Evolutionary conservation across 139 green algal genomes (phyloP).

Genomic region (Mychonastes homosphaera): DNA sequence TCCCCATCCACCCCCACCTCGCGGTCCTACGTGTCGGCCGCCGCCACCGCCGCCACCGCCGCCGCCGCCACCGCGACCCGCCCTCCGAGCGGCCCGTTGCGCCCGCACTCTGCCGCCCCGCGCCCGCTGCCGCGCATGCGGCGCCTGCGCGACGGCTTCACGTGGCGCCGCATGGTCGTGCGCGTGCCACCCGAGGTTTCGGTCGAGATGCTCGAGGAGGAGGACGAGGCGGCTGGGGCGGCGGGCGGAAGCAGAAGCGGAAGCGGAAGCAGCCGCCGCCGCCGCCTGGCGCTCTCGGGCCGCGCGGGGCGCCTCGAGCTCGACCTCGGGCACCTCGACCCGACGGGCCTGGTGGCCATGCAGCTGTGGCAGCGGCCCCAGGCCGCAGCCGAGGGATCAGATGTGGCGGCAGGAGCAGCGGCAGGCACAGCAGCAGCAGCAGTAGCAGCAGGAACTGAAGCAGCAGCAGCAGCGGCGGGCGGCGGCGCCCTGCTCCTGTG

Average conservation of each 20-base stretch:
- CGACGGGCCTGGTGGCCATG: slow-evolving; percentile 31
- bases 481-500: slow-evolving; percentile 29
- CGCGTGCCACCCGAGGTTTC: slow-evolving; percentile 16
- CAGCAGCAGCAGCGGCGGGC: slow-evolving; percentile 6
- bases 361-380: slow-evolving; percentile 4
- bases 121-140: slow-evolving; percentile 10
- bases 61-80: too few species aligned
- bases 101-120: too few species aligned
- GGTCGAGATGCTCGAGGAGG: not conserved
- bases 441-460: not conserved
- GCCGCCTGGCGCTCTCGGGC: too few species aligned
- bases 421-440: not conserved
- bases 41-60: too few species aligned
- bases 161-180: slow-evolving; percentile 15
- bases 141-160: not conserved
- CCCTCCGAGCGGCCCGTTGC: too few species aligned
- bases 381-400: not conserved
- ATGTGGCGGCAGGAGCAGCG: slow-evolving; percentile 1
- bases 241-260: too few species aligned
- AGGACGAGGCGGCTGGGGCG: too few species aligned
- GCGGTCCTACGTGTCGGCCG: too few species aligned
- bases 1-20: too few species aligned
- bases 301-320: slow-evolving; percentile 25
- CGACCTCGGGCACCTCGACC: slow-evolving; percentile 26
- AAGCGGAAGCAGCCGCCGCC: too few species aligned